These are phyloP conservation scores for Teunomyces panamensis DNA, from an alignment of 805 yeast species.

Conservation along the genomic window DNA sequence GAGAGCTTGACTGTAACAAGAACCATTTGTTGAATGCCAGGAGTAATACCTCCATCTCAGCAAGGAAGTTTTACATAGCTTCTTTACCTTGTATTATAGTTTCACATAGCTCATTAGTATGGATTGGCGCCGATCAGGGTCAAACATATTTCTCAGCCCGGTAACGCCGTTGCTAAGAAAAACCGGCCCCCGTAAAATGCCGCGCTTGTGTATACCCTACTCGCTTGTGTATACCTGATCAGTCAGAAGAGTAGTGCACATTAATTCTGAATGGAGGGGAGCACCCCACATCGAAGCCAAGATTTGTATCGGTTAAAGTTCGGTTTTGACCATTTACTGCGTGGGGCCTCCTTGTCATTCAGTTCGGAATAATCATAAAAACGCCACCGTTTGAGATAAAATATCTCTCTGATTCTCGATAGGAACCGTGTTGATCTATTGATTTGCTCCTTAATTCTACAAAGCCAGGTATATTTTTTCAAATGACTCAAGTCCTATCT, in stretches of 20 bases:
- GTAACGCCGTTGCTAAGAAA: background rate
- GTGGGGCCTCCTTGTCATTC: background rate
- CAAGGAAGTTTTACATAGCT: too few relatives aligned
- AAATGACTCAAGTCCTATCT: too few relatives aligned
- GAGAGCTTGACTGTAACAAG: background rate
- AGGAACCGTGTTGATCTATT: too few relatives aligned
- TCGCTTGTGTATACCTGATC: background rate
- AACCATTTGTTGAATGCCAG: background rate
- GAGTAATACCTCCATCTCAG: too few relatives aligned
- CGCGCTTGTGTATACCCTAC: background rate
- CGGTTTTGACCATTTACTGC: background rate
- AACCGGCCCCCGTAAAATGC: background rate
- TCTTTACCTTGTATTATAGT: too few relatives aligned
- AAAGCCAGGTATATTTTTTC: too few relatives aligned
- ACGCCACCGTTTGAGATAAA: background rate
- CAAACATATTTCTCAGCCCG: background rate
- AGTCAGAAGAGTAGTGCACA: background rate
- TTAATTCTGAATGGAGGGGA: background rate
- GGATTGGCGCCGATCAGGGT: too few relatives aligned
- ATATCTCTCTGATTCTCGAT: background rate
- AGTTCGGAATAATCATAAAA: background rate
- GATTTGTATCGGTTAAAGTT: background rate
- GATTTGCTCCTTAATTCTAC: too few relatives aligned
- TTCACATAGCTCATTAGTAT: too few relatives aligned
- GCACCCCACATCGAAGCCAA: conserved; percentile 3